These are phyloP conservation scores for Saccharomyces jurei DNA, from an alignment of 805 yeast species.

Conservation along the genomic window DNA sequence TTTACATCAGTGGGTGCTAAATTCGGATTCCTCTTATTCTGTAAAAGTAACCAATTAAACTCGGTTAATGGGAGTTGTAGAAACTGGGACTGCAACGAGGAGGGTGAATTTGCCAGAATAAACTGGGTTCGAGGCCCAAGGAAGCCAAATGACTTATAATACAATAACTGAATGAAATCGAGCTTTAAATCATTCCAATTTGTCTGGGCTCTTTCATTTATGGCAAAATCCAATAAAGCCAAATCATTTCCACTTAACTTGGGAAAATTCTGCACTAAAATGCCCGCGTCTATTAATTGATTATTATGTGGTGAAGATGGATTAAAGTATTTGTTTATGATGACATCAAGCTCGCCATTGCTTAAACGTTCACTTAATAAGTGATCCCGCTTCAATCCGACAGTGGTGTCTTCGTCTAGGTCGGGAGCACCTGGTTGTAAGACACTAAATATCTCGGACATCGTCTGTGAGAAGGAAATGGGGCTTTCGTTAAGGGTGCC, in stretches of 20 bases:
- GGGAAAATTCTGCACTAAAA: constrained; percentile 6
- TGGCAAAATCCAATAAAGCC: constrained; percentile 7
- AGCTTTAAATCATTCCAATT: neutral
- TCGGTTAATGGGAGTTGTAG: neutral
- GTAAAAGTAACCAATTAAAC: neutral
- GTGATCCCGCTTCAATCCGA: constrained; percentile 2
- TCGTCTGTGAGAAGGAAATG: neutral
- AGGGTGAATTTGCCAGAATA: neutral
- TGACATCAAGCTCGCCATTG: constrained; percentile 1
- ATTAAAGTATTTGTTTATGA: neutral
- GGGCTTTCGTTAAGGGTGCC: neutral
- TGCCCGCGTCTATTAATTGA: constrained; percentile 3
- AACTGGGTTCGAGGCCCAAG: neutral
- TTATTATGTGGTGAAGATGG: neutral
- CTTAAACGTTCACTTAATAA: constrained; percentile 5
- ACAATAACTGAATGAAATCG: neutral
- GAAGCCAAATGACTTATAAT: neutral
- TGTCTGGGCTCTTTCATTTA: neutral
- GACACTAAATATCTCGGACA: constrained; percentile 4
- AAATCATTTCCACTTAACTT: constrained; percentile 3
- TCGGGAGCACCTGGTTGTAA: constrained; percentile 13
- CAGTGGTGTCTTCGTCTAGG: constrained; percentile 14
- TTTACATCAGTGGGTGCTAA: neutral
- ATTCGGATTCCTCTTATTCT: neutral
- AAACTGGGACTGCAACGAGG: neutral